phyloP scores from a whole-genome alignment of 306 rosid species.

The Begonia fuchsioides region DNA sequence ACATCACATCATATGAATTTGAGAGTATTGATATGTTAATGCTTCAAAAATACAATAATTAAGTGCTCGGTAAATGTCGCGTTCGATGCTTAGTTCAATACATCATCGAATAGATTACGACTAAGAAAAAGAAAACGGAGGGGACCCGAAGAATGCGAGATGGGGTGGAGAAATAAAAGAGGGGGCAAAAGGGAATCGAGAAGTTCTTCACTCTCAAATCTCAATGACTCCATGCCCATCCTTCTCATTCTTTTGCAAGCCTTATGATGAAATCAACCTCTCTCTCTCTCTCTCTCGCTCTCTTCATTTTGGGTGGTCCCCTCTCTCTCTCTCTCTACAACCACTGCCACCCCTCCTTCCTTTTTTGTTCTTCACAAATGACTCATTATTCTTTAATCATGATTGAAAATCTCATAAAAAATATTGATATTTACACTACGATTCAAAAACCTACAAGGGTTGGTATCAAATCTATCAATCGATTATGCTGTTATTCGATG shows the following conservation, averaged over 20 bases:
- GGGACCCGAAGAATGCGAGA: constrained; percentile 31
- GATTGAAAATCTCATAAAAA: neutral
- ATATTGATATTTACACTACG: neutral
- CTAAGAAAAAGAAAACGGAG: constrained; percentile 4
- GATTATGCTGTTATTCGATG: constrained; percentile 31
- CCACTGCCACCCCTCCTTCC: neutral
- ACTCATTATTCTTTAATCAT: neutral
- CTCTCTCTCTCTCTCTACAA: too few relatives aligned
- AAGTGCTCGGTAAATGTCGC: too few relatives aligned
- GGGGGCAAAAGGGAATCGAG: constrained; percentile 52
- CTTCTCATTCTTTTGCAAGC: constrained; percentile 21
- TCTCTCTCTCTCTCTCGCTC: neutral
- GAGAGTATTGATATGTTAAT: too few relatives aligned
- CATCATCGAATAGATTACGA: too few relatives aligned
- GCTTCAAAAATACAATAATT: too few relatives aligned
- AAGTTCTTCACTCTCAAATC: constrained; percentile 31
- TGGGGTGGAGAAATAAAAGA: constrained; percentile 13
- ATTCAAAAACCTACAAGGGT: neutral
- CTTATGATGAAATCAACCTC: constrained; percentile 19
- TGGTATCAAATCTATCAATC: neutral
- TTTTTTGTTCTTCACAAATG: neutral
- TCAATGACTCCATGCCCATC: constrained; percentile 36
- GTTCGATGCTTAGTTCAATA: too few relatives aligned
- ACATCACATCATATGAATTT: too few relatives aligned
- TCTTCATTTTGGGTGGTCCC: too few relatives aligned